Conservation (phyloP, 306 rosid genomes). For the Arachis stenosperma region DNA sequence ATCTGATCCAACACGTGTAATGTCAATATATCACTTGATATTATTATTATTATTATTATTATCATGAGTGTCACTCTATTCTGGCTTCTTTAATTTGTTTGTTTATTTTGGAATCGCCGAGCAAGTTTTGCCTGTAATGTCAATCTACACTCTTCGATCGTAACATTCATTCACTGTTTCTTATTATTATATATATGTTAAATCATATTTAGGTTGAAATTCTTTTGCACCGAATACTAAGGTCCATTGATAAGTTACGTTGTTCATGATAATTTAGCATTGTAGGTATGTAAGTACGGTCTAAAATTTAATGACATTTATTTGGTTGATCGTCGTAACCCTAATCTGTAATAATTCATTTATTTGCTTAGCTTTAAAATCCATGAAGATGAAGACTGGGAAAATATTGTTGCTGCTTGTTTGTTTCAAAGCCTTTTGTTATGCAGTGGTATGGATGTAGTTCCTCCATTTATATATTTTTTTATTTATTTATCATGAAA, state of each 20-base stretch:
- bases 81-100: neutral
- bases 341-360: neutral
- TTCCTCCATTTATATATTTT: neutral
- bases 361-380: neutral
- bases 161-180: neutral
- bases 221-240: neutral
- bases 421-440: constrained; percentile 46
- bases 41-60: neutral
- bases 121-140: neutral
- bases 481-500: neutral
- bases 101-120: neutral
- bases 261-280: neutral
- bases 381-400: constrained; percentile 56
- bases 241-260: neutral
- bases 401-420: constrained; percentile 51
- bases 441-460: constrained; percentile 56
- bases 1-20: neutral
- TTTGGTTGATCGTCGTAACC: neutral
- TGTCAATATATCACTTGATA: neutral
- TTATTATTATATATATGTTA: neutral
- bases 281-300: neutral
- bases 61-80: neutral
- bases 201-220: neutral
- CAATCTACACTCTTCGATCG: neutral
- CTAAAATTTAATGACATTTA: neutral